Evolutionary conservation across 306 rosid species (phyloP), one percentile per base, ranked within the genome.

Genomic region (Citrullus amarus): DNA sequence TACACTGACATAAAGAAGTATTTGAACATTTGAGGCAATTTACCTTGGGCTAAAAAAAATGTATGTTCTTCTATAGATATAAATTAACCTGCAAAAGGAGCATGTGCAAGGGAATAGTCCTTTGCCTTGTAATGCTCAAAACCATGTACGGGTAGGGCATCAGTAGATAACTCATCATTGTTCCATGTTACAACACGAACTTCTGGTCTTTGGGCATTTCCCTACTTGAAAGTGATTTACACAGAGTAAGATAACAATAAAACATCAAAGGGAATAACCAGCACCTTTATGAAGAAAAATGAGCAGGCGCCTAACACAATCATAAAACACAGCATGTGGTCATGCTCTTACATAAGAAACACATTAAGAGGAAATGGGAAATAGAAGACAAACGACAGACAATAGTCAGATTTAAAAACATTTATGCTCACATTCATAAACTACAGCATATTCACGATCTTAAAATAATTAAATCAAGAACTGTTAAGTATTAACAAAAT

Each of bases 51-150:
- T 77, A 48, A 82, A 54, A 86, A 16, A 55, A 61, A 58, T 83
- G 28, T 28, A 80, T 82, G 65, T 80, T 77, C 80, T 80, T 63
- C 79, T 44, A 15, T 48, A 75, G 38, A 86, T 82, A 81, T 48
- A 81, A 75, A 80, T 83, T 39, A 82, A 95, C 99, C 99, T 92
- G 98, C 89, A 89, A 95, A 95, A 85, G 99, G 97, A 86, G 97
- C 97, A 68, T 92, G 92, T 78, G 97, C 98, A 83, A 95, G 98
- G 82, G 92, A 95, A 88, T 95, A 95, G 88, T 95, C 99, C 38
- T 95, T 92, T 75, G 96, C 97, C 90, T 89, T 92, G 93, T 89
- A 92, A 89, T 92, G 97, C 89, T 95, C 99, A 82, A 92, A 95
- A 22, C 99, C 98, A 76, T 83, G 91, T 76, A 95, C 97, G 54